Evolutionary conservation across 495 filamentous ascomycete genomes (phyloP), one percentile per base, ranked within the genome.

Genomic region (Pseudoneurospora amorphoporcata): DNA sequence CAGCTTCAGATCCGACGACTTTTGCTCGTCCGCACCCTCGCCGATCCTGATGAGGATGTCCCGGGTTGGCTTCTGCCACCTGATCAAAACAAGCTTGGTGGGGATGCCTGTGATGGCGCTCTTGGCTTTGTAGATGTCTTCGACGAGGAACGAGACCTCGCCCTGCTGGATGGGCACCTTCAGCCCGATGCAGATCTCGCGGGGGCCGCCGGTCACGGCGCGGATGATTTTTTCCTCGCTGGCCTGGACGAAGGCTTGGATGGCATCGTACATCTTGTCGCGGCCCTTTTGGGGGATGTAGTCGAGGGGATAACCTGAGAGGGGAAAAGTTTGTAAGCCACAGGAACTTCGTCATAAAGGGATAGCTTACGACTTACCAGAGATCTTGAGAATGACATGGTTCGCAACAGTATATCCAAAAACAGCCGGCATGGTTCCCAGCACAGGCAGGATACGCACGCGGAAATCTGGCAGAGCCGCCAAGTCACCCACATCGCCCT

Each of bases 401-500:
- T 98, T 99, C 2, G 95, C 95, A 37, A 91, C 86, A 2, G 90
- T 90, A 72, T 96, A 92, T 16, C 95, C 95, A 83, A 99, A 99
- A 0, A 98, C 88, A 3, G 95, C 94, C 2, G 95, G 95, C 94
- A 99, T 97, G 0, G 95, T 98, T 4, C 95, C 95, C 19, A 99
- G 82, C 0, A 99, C 95, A 0, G 95, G 95, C 58, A 99, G 82
- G 71, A 99, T 98, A 32, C 95, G 89, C 19, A 96, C 92, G 8
- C 95, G 87, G 82, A 99, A 99, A 78, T 97, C 94, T 1, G 94
- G 92, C 10, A 98, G 83, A 1, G 96, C 91, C 39, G 93, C 91
- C 6, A 98, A 83, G 76, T 98, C 95, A 8, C 90, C 90, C 0
- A 98, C 92, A 29, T 89, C 83, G n/a, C 96, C 95, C 79, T 95